phyloP scores from a whole-genome alignment of 2,329 filamentous ascomycete genomes.

The Westerdykella ornata region DNA sequence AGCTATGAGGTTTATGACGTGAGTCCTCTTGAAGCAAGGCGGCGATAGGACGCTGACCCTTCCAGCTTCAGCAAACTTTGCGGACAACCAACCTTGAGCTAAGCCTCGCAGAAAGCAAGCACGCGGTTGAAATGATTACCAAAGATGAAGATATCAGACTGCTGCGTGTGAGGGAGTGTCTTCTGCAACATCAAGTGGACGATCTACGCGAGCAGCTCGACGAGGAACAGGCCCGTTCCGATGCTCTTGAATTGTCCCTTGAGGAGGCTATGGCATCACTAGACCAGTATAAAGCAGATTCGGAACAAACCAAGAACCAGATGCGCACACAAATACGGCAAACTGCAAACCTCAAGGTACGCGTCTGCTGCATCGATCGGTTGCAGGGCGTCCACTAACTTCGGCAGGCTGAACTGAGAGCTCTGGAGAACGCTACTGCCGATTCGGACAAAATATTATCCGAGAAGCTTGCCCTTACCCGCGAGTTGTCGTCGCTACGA shows the following conservation, averaged over 20 bases:
- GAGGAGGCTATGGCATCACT: conserved; percentile 44
- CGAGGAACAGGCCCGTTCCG: conserved; percentile 55
- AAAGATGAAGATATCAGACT: conserved; percentile 70
- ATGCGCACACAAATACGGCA: conserved; percentile 49
- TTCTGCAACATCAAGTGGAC: conserved; percentile 68
- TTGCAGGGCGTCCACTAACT: not conserved
- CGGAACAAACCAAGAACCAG: conserved; percentile 45
- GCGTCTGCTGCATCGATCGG: conserved; percentile 27
- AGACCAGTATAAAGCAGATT: conserved; percentile 42
- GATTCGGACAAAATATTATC: conserved; percentile 64
- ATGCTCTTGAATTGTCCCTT: conserved; percentile 47
- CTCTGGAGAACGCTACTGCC: conserved; percentile 59
- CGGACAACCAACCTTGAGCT: conserved; percentile 56
- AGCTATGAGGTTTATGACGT: conserved; percentile 33
- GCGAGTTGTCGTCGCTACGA: conserved; percentile 53
- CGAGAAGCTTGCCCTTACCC: conserved; percentile 56
- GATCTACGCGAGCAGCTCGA: conserved; percentile 58
- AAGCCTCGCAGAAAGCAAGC: conserved; percentile 59
- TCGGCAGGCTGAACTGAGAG: conserved; percentile 60
- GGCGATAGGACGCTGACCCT: not conserved
- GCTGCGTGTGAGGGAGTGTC: conserved; percentile 56
- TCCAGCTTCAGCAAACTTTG: conserved; percentile 46
- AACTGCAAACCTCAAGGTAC: conserved; percentile 51
- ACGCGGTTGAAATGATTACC: conserved; percentile 59
- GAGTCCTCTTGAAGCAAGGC: conserved; percentile 7